Evolutionary conservation across 257 asterid genomes (phyloP).

Genomic region (Jacaranda mimosifolia): DNA sequence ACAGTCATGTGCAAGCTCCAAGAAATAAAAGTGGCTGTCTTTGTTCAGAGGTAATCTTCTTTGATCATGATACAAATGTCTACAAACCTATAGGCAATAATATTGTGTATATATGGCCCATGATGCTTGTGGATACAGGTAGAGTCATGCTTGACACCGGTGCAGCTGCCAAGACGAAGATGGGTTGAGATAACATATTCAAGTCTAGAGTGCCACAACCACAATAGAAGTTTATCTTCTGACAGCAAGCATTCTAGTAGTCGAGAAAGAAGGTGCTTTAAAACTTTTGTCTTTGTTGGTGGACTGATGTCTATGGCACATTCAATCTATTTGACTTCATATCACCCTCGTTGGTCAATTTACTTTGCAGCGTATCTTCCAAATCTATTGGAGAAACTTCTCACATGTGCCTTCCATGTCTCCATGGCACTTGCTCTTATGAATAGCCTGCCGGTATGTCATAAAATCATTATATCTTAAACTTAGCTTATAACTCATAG

Average conservation of each 20-base stretch:
- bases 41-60: slow-evolving; percentile 69
- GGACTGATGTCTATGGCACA: slow-evolving; percentile 62
- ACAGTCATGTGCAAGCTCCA: slow-evolving; percentile 39
- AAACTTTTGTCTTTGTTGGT: slow-evolving; percentile 79
- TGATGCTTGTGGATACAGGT: slow-evolving; percentile 55
- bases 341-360: slow-evolving; percentile 76
- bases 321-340: slow-evolving; percentile 75
- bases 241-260: slow-evolving; percentile 36
- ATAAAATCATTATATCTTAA: slow-evolving; percentile 17
- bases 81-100: slow-evolving; percentile 14
- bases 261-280: slow-evolving; percentile 54
- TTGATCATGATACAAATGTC: slow-evolving; percentile 13
- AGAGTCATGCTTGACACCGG: slow-evolving; percentile 70
- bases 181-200: slow-evolving; percentile 84
- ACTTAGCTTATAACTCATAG: not conserved
- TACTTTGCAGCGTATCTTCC: slow-evolving; percentile 61
- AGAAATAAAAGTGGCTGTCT: slow-evolving; percentile 56
- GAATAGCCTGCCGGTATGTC: slow-evolving; percentile 88
- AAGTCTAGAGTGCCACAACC: slow-evolving; percentile 53
- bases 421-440: slow-evolving; percentile 81
- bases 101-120: slow-evolving; percentile 26
- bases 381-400: slow-evolving; percentile 65
- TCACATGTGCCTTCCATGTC: slow-evolving; percentile 72
- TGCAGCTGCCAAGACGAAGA: slow-evolving; percentile 65
- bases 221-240: slow-evolving; percentile 36